Percentiles rank a stretch among this genome's conserved stretches.
Evolutionary conservation across 2,329 filamentous ascomycete species (phyloP).

Genomic region (Paecilomyces fulvus): DNA sequence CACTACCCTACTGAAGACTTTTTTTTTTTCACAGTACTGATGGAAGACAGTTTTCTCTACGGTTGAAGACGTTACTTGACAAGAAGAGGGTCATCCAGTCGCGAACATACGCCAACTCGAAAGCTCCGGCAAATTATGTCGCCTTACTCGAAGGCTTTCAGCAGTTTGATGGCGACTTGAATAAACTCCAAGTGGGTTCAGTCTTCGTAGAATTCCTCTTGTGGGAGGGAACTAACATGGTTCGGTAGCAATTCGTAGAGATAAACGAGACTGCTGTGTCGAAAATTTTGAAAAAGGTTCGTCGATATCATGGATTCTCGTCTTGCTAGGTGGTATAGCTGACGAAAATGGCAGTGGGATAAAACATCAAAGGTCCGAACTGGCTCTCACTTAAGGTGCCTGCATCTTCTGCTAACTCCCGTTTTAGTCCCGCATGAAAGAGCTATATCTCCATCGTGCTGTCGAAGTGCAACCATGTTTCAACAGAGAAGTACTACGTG

Average conservation of each 20-base stretch:
- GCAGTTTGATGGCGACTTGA: constrained; percentile 91
- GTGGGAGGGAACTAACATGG: not conserved
- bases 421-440: constrained; percentile 79
- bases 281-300: constrained; percentile 91
- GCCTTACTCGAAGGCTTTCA: constrained; percentile 94
- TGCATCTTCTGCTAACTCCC: constrained; percentile 5
- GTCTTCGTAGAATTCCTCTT: constrained; percentile 1
- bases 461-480: constrained; percentile 98
- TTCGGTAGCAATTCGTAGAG: constrained; percentile 81
- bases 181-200: constrained; percentile 66
- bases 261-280: constrained; percentile 97
- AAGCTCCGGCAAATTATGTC: constrained; percentile 86
- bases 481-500: constrained; percentile 93
- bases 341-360: constrained; percentile 60
- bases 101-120: constrained; percentile 65
- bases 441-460: constrained; percentile 88
- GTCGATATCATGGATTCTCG: constrained; percentile 13
- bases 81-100: constrained; percentile 90
- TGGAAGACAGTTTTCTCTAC: constrained; percentile 68
- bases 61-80: constrained; percentile 83
- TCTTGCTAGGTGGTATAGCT: constrained; percentile 11
- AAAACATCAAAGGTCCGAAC: constrained; percentile 80
- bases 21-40: constrained; percentile 2
- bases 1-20: constrained; percentile 4
- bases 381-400: constrained; percentile 5